Base-by-base conservation (phyloP, 2,329 filamentous ascomycete species). In the Exophiala sideris region DNA sequence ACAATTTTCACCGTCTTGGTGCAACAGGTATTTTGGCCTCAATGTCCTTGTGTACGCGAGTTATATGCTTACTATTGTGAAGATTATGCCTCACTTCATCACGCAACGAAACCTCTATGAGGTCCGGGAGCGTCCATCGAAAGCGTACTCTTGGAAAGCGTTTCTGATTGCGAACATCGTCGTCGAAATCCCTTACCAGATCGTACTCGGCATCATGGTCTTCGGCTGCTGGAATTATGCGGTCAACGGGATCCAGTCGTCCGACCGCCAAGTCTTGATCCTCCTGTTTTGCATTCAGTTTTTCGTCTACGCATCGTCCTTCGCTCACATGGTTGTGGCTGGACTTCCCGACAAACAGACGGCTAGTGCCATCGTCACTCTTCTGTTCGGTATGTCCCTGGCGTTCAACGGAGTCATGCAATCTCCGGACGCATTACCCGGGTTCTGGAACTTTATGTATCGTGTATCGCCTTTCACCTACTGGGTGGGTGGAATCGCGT, bases 381-480 rank as follows among this genome's bases (percentile, higher is more conserved):
- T 92, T 55, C 72, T 87, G 64, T 91, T 92, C 73, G 83, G 80
- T 33, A 76, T 92, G 52, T 83, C 16, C 12, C 16, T 42, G 8
- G 24, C 24, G 6, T 42, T 42, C 18, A 42, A 42, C 11, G 40
- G 40, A 12, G 88, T 82, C 2, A 73, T 95, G 3, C 86, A 87
- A 44, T 73, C 75, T 5, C 85, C 86, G 0, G 69, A 73, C 2
- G 69, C 72, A 60, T 72, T 90, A 5, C 79, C 80, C 1, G 79
- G 79, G 7, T 88, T 89, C 71, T 91, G 85, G 84, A 72, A 86
- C 63, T 90, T 90, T 76, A 88, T 91, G 85, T 92, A 92, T 71
- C 82, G 86, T 45, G 73, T 90, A 47, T 89, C 85, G 0, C 90
- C 90, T 0, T 87, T 95, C 63, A 91, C 87, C 0, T 95, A 40